Percentiles rank a stretch among this genome's conserved stretches.
phyloP scores from a whole-genome alignment of 2,329 filamentous ascomycete species.

The Fusarium beomiforme region DNA sequence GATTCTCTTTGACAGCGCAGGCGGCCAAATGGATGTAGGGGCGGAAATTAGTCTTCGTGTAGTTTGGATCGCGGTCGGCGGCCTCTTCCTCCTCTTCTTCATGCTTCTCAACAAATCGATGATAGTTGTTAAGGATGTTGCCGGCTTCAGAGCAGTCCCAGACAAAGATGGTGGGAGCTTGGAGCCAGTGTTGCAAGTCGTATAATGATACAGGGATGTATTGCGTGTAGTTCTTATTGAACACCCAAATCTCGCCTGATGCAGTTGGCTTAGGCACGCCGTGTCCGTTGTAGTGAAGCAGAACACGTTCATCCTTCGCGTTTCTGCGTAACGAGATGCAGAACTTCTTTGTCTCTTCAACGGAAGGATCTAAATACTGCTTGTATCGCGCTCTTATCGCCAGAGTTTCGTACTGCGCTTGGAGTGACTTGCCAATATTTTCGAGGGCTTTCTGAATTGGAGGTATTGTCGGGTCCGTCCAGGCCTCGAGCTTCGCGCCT shows the following conservation, averaged over 20 bases:
- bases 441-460: constrained; percentile 88
- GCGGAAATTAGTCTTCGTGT: constrained; percentile 77
- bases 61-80: constrained; percentile 80
- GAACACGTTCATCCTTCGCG: constrained; percentile 92
- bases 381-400: constrained; percentile 97
- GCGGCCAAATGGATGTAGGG: constrained; percentile 90
- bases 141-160: constrained; percentile 98
- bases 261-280: constrained; percentile 95
- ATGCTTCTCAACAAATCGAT: constrained; percentile 94
- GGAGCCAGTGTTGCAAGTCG: constrained; percentile 94
- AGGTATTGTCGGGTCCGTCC: constrained; percentile 89
- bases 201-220: constrained; percentile 98
- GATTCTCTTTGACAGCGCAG: constrained; percentile 87
- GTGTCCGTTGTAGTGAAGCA: constrained; percentile 99
- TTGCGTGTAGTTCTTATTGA: constrained; percentile 98
- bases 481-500: constrained; percentile 93
- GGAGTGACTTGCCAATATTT: constrained; percentile 94
- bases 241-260: constrained; percentile 98
- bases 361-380: constrained; percentile 93
- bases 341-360: constrained; percentile 97
- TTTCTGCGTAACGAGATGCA: constrained; percentile 89
- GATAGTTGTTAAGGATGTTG: constrained; percentile 94
- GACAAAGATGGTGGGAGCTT: constrained; percentile 94
- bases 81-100: constrained; percentile 86
- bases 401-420: constrained; percentile 94